Evolutionary conservation across 1,284 basidiomycete species (phyloP).

Genomic region (Trichosporon sp.): DNA sequence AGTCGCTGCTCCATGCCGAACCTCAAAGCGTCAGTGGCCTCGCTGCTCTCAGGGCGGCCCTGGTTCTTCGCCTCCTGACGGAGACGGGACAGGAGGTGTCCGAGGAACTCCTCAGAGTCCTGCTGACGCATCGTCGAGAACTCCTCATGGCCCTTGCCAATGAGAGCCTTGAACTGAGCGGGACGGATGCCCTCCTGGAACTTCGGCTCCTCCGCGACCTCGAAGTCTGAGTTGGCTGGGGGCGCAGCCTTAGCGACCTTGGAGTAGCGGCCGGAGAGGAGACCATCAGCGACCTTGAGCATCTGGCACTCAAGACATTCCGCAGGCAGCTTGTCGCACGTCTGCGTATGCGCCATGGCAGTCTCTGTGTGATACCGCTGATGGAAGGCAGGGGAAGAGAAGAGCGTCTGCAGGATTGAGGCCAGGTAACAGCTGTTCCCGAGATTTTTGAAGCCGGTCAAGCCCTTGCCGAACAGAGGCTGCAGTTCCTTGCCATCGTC

Average conservation of each 20-base stretch:
- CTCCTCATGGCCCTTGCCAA: slow-evolving; percentile 89
- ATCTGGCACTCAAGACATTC: slow-evolving; percentile 92
- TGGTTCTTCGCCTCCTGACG: slow-evolving; percentile 60
- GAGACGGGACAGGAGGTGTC: slow-evolving; percentile 67
- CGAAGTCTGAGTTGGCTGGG: slow-evolving; percentile 32
- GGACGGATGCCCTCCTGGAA: slow-evolving; percentile 88
- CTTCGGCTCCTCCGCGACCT: slow-evolving; percentile 32
- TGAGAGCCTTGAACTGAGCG: slow-evolving; percentile 75
- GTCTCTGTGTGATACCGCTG: slow-evolving; percentile 62
- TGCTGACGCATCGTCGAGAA: slow-evolving; percentile 97
- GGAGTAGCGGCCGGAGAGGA: slow-evolving; percentile 87
- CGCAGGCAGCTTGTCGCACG: slow-evolving; percentile 70
- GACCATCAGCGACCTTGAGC: slow-evolving; percentile 84
- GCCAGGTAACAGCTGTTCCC: slow-evolving; percentile 99
- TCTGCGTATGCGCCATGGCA: slow-evolving; percentile 55
- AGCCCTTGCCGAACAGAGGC: slow-evolving; percentile 79
- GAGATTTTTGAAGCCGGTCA: slow-evolving; percentile 86
- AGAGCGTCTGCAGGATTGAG: slow-evolving; percentile 81
- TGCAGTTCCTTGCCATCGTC: slow-evolving; percentile 82
- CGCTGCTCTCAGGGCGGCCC: slow-evolving; percentile 39
- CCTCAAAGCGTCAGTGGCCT: slow-evolving; percentile 69
- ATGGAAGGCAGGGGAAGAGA: slow-evolving; percentile 73
- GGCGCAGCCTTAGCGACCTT: slow-evolving; percentile 52
- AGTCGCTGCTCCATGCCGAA: slow-evolving; percentile 82
- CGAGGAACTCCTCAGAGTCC: slow-evolving; percentile 93